Evolutionary conservation across 257 asterid genomes (phyloP), one percentile per base, ranked within the genome.

Genomic region (Rehmannia glutinosa): DNA sequence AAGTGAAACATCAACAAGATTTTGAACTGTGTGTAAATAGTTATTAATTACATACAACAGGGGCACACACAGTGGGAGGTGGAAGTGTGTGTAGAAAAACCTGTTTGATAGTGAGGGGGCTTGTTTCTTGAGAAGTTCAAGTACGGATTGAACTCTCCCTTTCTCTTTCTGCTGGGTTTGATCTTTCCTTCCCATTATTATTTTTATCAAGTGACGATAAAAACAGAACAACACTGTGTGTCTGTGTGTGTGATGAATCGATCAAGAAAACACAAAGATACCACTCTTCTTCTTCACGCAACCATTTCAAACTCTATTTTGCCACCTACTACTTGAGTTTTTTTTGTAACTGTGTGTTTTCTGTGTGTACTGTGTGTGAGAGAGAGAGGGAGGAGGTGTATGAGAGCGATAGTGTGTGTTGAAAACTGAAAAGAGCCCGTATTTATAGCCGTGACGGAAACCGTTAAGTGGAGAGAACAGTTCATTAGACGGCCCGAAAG

Each of bases 81-180:
- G 64, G 10, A 35, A 39, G 35, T 33, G 60, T 60, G 68, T 49
- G 62, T 12, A 13, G 17, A 8, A 25, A n/a, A 52, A 90, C 99
- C 97, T 94, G 99, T 72, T 84, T 88, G 59, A 88, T 74, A 36
- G 96, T 67, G 54, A 90, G 92, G 92, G 97, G 54, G 89, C 65
- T 75, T 85, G 96, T 77, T 91, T 91, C 70, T 79, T 85, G 69
- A 94, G 77, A 56, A 91, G 80, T 10, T 81, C 78, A 49, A 94
- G 78, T 11, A 94, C 99, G 21, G 96, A 76, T 45, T 85, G 80
- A 73, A 81, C 87, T 68, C 72, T 87, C 24, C 72, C 79, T 78
- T 73, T 80, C 13, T 87, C 88, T 56, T 78, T 92, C 78, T 80
- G 82, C 78, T 80, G 82, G 52, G 45, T 69, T 71, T 89, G 88